Evolutionary conservation across 768 basidiomycete species (phyloP).

Genomic region (Leccinum subtestaceum): DNA sequence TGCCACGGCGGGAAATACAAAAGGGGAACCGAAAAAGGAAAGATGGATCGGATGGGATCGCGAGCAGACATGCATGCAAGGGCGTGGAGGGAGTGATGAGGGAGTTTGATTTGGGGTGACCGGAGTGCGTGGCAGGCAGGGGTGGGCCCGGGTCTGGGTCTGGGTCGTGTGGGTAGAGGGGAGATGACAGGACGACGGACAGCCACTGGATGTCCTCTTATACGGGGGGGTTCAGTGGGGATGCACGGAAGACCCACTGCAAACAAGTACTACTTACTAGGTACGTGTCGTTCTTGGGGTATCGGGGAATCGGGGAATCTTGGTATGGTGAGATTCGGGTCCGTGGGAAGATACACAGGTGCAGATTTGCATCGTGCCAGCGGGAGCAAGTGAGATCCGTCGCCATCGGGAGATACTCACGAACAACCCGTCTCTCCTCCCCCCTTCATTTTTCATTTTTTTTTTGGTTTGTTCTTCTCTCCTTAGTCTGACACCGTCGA

Average conservation of each 20-base stretch:
- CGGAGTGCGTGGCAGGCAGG: conserved; percentile 13
- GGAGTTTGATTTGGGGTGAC: conserved; percentile 25
- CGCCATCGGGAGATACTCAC: conserved; percentile 61
- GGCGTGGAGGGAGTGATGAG: conserved; percentile 23
- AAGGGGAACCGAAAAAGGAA: conserved; percentile 11
- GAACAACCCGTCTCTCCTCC: neutral
- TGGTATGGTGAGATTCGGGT: conserved; percentile 13
- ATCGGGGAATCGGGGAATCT: conserved; percentile 32
- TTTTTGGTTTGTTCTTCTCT: conserved; percentile 7
- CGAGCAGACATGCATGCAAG: conserved; percentile 12
- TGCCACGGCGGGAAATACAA: conserved; percentile 27
- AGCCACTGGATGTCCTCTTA: conserved; percentile 24
- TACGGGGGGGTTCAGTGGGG: conserved; percentile 9
- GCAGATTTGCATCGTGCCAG: conserved; percentile 33
- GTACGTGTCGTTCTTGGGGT: conserved; percentile 22
- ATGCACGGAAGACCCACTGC: conserved; percentile 3
- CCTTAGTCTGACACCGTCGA: neutral
- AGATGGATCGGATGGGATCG: conserved; percentile 19
- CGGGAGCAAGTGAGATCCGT: conserved; percentile 44
- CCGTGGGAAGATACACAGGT: conserved; percentile 28
- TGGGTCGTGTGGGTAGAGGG: conserved; percentile 29
- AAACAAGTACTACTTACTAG: conserved; percentile 7
- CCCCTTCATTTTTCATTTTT: conserved; percentile 20
- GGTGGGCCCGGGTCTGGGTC: conserved; percentile 13
- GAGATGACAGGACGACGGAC: conserved; percentile 15